Evolutionary conservation across 2,329 filamentous ascomycete genomes (phyloP).

Genomic region (Delphinella strobiligena): DNA sequence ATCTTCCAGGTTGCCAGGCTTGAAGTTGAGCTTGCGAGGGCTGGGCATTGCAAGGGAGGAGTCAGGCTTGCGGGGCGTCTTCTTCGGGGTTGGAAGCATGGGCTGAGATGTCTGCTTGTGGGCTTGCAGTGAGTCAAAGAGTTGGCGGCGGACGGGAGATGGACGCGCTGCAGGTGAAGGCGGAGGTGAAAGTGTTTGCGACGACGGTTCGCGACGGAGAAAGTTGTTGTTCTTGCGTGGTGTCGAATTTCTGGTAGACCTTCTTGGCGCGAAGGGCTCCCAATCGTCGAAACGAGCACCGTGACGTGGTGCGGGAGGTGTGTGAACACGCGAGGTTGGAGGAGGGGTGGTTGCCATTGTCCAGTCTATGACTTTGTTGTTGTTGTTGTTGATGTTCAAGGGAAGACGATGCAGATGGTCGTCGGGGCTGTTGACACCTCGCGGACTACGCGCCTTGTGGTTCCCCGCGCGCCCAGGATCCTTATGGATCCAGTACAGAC

Average conservation of each 20-base stretch:
- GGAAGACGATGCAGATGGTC: constrained; percentile 1
- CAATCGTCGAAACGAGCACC: constrained; percentile 54
- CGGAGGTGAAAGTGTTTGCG: constrained; percentile 28
- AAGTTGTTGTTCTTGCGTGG: constrained; percentile 10
- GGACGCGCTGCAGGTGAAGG: constrained; percentile 20
- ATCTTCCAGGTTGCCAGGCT: constrained; percentile 48
- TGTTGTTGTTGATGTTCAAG: not conserved
- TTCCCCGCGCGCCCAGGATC: no score
- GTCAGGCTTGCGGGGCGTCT: constrained; percentile 56
- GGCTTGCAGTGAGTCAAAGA: constrained; percentile 1
- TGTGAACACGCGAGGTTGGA: constrained; percentile 50
- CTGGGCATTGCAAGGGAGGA: constrained; percentile 31
- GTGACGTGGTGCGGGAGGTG: constrained; percentile 56
- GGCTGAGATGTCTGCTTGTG: constrained; percentile 1
- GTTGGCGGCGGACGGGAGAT: constrained; percentile 5
- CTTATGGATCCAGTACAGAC: no score
- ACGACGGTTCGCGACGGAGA: constrained; percentile 30
- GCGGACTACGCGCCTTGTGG: no score
- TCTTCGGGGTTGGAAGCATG: constrained; percentile 67
- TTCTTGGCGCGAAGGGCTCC: constrained; percentile 55
- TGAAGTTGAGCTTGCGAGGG: constrained; percentile 39
- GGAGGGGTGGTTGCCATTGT: constrained; percentile 33
- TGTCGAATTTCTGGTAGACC: constrained; percentile 41
- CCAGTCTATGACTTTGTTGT: not conserved
- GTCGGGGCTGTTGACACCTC: not conserved